Evolutionary conservation across 306 rosid genomes (phyloP), one percentile per base, ranked within the genome.

Genomic region (Ammopiptanthus mongolicus): DNA sequence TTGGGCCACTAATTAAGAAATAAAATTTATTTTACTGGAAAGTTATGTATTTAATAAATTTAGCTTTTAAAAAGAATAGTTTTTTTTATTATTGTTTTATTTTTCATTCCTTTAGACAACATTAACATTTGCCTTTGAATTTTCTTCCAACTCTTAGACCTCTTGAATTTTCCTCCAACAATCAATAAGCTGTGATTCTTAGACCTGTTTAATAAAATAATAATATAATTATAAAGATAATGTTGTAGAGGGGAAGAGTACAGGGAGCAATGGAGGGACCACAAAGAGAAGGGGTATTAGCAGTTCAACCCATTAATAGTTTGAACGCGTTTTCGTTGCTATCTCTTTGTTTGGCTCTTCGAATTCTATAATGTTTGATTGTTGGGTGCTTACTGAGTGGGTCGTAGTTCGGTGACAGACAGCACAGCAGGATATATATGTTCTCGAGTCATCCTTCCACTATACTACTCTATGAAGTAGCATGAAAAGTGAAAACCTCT

Each of bases 401-500:
- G 70, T 76, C 77, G 84, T 42, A 75, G 73, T 76, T 81, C 81
- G 81, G 78, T 70, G 85, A 81, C 56, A 75, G 81, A 62, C 1
- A 2, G 2, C 62, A 74, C 62, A 74, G 66, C 23, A 34, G 5
- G 11, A 66, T 56, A 57, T 10, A 66, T 56, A 57, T 63, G 50
- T 68, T 47, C 59, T 28, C 75, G 81, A 83, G 46, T 79, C 82
- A 75, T 13, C 70, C 72, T 79, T 75, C 87, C 81, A 83, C 83
- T 62, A 33, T 58, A 34, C 1, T 34, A 34, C 33, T 29, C 2
- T n/a, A n/a, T n/a, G 33, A 1, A 29, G 33, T 34, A 1, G 29
- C 71, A 50, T 60, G 15, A 58, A 53, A 72, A 18, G n/a, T n/a
- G n/a, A n/a, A 14, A 18, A 9, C 28, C 34, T 46, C 11, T 33